Base-by-base conservation (phyloP, 768 basidiomycete genomes). In the Zangia roseola region DNA sequence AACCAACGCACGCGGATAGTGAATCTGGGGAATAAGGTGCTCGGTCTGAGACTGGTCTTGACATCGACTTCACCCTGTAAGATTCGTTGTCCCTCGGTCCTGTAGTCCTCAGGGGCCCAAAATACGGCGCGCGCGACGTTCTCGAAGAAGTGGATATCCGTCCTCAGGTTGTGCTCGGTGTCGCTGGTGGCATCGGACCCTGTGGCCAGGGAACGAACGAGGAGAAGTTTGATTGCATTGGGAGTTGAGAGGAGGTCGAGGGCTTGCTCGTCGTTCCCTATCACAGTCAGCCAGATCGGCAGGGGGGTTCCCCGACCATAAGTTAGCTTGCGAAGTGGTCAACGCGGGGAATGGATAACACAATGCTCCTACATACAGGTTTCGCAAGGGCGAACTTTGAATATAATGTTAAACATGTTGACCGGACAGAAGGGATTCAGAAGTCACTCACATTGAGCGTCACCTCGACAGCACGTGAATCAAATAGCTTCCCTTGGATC, bases 31-130 rank as follows among this genome's bases (percentile, higher is more conserved):
- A 77, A 76, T 25, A 68, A 36, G 47, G 76, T 73, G 17, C 65
- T 71, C 16, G 63, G 77, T 55, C 76, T 82, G 42, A 76, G 44
- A 14, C 56, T 59, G 53, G 64, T 74, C 45, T 70, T 68, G n/a
- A 82, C 65, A 16, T 76, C 71, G 23, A 84, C 45, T 60, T 83
- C 81, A 7, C 83, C 81, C 43, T 71, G 69, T 13, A 82, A 61
- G 34, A 63, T 56, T 21, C 76, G 70, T 42, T 58, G 68, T 6
- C 68, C 68, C 4, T 49, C 42, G 47, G 57, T 64, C 21, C 61
- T 55, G 14, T 60, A 60, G 19, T 69, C 64, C 25, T 34, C 50
- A 0, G 36, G 21, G 1, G 50, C 41, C 81, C 80, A 84, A 60
- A 81, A 80, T 30, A 72, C 71, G 1, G 74, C 81, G 38, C 68